Percentiles rank a stretch among this genome's conserved stretches.
These are phyloP conservation scores for Aureobasidium mangrovei DNA, from an alignment of 2,329 filamentous ascomycete genomes.

Conservation along the genomic window DNA sequence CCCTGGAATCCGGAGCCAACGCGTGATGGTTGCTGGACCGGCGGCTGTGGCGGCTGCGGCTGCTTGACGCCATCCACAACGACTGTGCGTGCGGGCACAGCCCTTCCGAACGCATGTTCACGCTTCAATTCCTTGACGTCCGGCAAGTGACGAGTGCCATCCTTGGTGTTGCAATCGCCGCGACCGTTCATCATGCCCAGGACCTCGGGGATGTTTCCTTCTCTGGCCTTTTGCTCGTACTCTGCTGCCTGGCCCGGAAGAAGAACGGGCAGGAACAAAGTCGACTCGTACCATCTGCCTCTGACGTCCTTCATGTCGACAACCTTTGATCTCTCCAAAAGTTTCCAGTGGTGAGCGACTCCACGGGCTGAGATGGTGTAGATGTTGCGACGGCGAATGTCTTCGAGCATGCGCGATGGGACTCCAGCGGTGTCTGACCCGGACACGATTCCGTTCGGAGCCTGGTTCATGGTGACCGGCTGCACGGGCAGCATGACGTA, in stretches of 20 bases:
- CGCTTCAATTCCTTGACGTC: slow-evolving; percentile 18
- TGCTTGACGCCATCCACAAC: slow-evolving; percentile 34
- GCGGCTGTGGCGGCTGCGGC: slow-evolving; percentile 19
- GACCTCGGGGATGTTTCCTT: slow-evolving; percentile 28
- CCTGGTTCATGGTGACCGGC: slow-evolving; percentile 23
- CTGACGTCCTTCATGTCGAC: slow-evolving; percentile 43
- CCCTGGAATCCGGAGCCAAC: neutral
- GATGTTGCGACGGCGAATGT: slow-evolving; percentile 41
- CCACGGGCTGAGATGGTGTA: slow-evolving; percentile 31
- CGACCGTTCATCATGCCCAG: slow-evolving; percentile 29
- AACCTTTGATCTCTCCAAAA: slow-evolving; percentile 27
- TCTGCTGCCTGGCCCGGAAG: slow-evolving; percentile 19
- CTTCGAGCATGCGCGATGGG: slow-evolving; percentile 43
- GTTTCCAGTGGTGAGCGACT: slow-evolving; percentile 36
- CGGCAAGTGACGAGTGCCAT: neutral
- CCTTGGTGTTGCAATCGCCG: slow-evolving; percentile 25
- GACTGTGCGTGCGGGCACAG: slow-evolving; percentile 30
- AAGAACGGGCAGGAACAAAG: slow-evolving; percentile 38
- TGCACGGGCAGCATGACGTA: slow-evolving; percentile 40
- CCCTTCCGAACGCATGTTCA: slow-evolving; percentile 33
- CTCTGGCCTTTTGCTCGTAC: slow-evolving; percentile 20
- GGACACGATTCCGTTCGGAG: slow-evolving; percentile 19
- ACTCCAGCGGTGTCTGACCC: slow-evolving; percentile 33
- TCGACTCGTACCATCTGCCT: slow-evolving; percentile 53
- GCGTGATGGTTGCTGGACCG: slow-evolving; percentile 15